phyloP scores from a whole-genome alignment of 2,329 filamentous ascomycete species.

The Ceratocystis smalleyi region DNA sequence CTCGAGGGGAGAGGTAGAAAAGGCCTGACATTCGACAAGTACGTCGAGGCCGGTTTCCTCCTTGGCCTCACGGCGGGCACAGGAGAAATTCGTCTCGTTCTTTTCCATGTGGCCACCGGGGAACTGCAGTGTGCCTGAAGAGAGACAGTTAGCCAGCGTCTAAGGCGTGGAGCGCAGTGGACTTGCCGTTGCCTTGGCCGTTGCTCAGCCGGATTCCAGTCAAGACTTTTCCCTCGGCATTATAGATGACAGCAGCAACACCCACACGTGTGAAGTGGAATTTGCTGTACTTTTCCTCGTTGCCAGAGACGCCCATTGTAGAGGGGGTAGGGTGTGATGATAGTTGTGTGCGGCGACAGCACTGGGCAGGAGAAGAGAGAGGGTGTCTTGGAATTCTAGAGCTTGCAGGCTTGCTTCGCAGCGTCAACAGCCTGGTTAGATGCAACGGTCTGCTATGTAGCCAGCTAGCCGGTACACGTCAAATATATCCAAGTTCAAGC shows the following conservation, averaged over 20 bases:
- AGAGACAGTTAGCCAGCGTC: not conserved
- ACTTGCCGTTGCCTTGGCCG: slow-evolving; percentile 33
- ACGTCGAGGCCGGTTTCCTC: slow-evolving; percentile 56
- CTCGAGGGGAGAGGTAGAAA: not conserved
- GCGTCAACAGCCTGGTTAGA: no score
- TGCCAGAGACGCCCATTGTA: not conserved
- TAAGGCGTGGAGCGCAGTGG: not conserved
- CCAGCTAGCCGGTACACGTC: no score
- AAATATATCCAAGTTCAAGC: no score
- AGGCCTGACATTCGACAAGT: slow-evolving; percentile 24
- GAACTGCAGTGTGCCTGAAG: slow-evolving; percentile 44
- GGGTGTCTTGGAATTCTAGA: no score
- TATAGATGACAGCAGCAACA: slow-evolving; percentile 32
- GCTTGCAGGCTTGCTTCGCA: no score
- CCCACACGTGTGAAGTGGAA: slow-evolving; percentile 31
- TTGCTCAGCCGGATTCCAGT: slow-evolving; percentile 33
- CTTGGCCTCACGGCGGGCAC: slow-evolving; percentile 48
- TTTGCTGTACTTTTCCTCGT: not conserved
- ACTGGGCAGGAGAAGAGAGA: not conserved
- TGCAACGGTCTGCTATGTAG: no score
- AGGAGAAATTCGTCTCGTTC: slow-evolving; percentile 45
- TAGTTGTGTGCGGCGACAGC: not conserved
- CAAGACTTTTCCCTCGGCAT: slow-evolving; percentile 30
- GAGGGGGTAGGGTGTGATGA: not conserved
- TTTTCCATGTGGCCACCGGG: slow-evolving; percentile 65